phyloP scores from a whole-genome alignment of 306 rosid species.

The Prunus mume region DNA sequence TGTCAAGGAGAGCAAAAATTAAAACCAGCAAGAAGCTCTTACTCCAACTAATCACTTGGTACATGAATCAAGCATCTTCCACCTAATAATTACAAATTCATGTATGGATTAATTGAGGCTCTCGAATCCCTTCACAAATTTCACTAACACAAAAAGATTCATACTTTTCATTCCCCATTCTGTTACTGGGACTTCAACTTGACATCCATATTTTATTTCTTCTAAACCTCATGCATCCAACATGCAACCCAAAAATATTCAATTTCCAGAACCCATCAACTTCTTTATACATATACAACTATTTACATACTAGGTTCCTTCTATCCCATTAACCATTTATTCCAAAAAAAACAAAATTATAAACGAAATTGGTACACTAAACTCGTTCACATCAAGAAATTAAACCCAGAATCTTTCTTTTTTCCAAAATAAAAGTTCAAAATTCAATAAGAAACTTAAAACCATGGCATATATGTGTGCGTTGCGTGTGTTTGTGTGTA shows the following conservation, averaged over 20 bases:
- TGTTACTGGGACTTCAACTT: not conserved
- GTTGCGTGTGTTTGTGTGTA: too few species aligned
- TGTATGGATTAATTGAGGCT: not conserved
- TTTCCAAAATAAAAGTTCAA: not conserved
- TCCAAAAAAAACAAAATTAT: not conserved
- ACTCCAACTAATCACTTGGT: not conserved
- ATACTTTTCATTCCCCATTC: not conserved
- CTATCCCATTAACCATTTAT: not conserved
- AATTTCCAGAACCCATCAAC: constrained; percentile 5
- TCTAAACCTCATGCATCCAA: not conserved
- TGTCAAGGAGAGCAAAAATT: constrained; percentile 2
- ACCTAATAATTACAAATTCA: not conserved
- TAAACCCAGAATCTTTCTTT: not conserved
- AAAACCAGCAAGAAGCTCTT: not conserved
- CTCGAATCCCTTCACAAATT: not conserved
- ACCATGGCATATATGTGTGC: not conserved
- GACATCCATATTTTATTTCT: not conserved
- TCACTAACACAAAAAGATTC: not conserved
- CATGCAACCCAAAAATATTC: constrained; percentile 2
- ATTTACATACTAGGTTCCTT: not conserved
- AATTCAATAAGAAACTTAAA: constrained; percentile 13
- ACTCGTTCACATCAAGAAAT: not conserved
- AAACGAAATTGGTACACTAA: not conserved
- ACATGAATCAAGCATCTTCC: not conserved
- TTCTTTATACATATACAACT: not conserved